Evolutionary conservation across 2,329 filamentous ascomycete species (phyloP), one percentile per base, ranked within the genome.

Genomic region (Fusarium equiseti): DNA sequence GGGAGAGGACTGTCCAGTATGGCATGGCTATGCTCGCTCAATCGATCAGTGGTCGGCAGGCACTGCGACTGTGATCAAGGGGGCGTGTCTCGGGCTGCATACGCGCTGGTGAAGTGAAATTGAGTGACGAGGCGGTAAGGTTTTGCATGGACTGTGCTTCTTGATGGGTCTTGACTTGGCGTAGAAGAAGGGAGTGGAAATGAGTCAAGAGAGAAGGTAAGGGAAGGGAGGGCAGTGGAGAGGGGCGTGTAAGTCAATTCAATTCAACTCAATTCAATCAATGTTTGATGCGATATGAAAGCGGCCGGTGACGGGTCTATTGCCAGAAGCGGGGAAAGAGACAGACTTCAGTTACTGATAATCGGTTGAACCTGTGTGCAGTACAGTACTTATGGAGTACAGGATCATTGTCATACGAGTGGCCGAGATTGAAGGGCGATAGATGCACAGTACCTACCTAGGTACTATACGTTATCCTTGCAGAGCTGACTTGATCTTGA

Each of bases 141-240:
- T 70, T 70, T 70, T 70, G 57, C 63, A 18, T 63, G 65, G 65
- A 48, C 63, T 66, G 62, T 51, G 63, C 50, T 52, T 58, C 20
- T 51, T 35, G 32, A 52, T 24, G 16, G 46, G 52, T 38, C 58
- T 38, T 57, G 29, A 27, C 32, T 53, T 35, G 53, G 44, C 59
- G 56, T 53, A 59, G 20, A n/a, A 51, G 35, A 63, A 55, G 49
- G 49, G 52, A 55, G 49, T 71, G 63, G 40, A 57, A 57, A 67
- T 55, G 57, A 67, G 66, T 57, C 59, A 63, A 61, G 63, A 32
- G 55, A 57, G 22, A 29, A 18, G 46, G 29, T 7, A 15, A 53
- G n/a, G 26, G 58, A 38, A 55, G 26, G 12, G 13, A 52, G 42
- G 27, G 46, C 13, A 44, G 15, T 38, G 48, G 26, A 56, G 27